phyloP scores from a whole-genome alignment of 2,329 filamentous ascomycete species.

The Simplicillium aogashimaense region DNA sequence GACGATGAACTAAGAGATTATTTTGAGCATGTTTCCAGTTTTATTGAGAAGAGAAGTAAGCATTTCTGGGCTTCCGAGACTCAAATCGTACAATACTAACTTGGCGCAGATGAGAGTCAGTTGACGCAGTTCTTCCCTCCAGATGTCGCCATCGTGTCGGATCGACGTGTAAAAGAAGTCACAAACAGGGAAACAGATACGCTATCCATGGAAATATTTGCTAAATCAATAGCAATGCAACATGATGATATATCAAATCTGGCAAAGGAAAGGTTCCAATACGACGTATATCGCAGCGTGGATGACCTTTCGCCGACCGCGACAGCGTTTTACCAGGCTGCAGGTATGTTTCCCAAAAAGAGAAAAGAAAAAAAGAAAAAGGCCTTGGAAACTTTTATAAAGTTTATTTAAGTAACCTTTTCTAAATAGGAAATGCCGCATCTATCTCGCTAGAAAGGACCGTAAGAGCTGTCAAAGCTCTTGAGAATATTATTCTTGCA shows the following conservation, averaged over 20 bases:
- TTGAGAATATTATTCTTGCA: too few relatives aligned
- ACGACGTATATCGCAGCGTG: constrained; percentile 20
- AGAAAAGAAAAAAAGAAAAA: too few relatives aligned
- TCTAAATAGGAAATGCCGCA: constrained; percentile 15
- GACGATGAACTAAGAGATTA: constrained; percentile 55
- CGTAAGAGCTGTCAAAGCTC: constrained; percentile 14
- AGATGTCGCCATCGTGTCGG: constrained; percentile 11
- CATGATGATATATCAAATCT: not conserved
- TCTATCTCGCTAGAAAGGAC: constrained; percentile 23
- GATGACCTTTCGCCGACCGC: constrained; percentile 21
- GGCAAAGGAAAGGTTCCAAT: constrained; percentile 6
- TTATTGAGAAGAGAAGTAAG: constrained; percentile 22
- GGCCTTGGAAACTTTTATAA: too few relatives aligned
- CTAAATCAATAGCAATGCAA: constrained; percentile 6
- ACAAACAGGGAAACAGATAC: constrained; percentile 11
- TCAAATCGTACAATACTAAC: not conserved
- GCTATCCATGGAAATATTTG: constrained; percentile 12
- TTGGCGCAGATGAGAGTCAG: constrained; percentile 14
- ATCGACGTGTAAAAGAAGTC: constrained; percentile 2
- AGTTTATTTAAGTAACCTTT: too few relatives aligned
- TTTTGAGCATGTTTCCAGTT: constrained; percentile 32
- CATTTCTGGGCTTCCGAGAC: not conserved
- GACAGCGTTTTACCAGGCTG: constrained; percentile 19
- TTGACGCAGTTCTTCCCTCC: constrained; percentile 24
- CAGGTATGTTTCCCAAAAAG: constrained; percentile 19